phyloP scores from a whole-genome alignment of 2,329 filamentous ascomycete genomes.

The Colletotrichum chlorophyti region DNA sequence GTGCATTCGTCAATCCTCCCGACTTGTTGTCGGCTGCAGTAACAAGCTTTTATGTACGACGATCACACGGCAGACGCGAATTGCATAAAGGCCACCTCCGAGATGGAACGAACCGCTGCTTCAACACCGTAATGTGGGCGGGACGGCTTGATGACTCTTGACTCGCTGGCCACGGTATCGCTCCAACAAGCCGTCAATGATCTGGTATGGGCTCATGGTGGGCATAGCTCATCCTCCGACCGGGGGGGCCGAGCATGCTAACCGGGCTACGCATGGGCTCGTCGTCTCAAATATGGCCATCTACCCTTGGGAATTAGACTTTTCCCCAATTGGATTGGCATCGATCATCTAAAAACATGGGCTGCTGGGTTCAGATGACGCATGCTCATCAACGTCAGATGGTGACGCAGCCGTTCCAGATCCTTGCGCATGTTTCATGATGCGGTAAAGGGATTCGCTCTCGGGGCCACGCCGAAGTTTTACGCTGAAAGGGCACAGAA shows the following conservation, averaged over 20 bases:
- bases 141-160: background rate
- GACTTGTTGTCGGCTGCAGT: background rate
- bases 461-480: too few relatives aligned
- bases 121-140: background rate
- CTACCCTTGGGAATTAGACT: too few relatives aligned
- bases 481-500: too few relatives aligned
- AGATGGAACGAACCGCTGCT: background rate
- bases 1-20: background rate
- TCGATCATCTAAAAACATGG: too few relatives aligned
- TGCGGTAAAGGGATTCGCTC: background rate
- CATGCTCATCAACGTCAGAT: background rate
- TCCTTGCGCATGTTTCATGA: conserved; percentile 2
- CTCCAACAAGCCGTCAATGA: background rate
- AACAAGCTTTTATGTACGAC: conserved; percentile 1
- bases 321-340: too few relatives aligned
- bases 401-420: background rate
- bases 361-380: background rate
- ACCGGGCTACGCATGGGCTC: background rate
- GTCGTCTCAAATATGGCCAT: background rate
- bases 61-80: background rate
- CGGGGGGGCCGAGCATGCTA: too few relatives aligned
- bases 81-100: background rate
- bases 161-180: background rate
- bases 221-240: background rate
- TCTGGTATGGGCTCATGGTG: background rate